Evolutionary conservation across 768 basidiomycete species (phyloP).

Genomic region (Mycena vitilis): DNA sequence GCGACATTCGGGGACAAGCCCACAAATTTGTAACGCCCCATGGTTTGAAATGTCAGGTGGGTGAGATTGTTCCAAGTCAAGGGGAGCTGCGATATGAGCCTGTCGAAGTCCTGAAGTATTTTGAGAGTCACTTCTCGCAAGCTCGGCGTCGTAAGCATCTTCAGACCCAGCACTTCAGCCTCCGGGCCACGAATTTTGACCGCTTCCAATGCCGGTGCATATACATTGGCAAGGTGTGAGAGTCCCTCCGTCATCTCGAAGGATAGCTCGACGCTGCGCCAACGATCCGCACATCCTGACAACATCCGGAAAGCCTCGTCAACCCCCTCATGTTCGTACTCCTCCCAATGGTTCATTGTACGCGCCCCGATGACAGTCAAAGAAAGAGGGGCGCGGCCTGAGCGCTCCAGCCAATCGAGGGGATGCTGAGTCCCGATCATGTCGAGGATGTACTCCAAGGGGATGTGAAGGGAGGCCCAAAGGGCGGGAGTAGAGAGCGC

Average conservation of each 20-base stretch:
- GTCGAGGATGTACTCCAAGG: neutral
- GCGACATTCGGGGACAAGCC: neutral
- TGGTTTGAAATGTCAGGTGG: neutral
- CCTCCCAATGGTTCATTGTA: neutral
- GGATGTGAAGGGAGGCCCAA: conserved; percentile 32
- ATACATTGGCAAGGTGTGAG: neutral
- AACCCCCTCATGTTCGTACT: neutral
- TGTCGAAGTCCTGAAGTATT: neutral
- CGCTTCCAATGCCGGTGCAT: neutral
- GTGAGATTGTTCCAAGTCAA: conserved; percentile 11
- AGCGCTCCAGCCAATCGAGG: conserved; percentile 1
- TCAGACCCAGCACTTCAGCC: neutral
- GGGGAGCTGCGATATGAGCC: neutral
- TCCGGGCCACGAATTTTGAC: neutral
- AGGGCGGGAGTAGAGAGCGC: conserved; percentile 41
- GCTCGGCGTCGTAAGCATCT: conserved; percentile 5
- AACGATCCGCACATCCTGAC: neutral
- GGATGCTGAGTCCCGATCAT: no score
- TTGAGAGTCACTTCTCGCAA: neutral
- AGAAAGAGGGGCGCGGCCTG: conserved; percentile 1
- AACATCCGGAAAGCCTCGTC: neutral
- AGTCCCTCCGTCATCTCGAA: neutral
- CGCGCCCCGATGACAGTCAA: neutral
- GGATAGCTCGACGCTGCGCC: neutral
- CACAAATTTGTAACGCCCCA: neutral